A percentile compares a stretch with the other conserved stretches of the same genome.
Conservation (phyloP, 2,329 filamentous ascomycete genomes). For the Ophioceras dolichostomum region DNA sequence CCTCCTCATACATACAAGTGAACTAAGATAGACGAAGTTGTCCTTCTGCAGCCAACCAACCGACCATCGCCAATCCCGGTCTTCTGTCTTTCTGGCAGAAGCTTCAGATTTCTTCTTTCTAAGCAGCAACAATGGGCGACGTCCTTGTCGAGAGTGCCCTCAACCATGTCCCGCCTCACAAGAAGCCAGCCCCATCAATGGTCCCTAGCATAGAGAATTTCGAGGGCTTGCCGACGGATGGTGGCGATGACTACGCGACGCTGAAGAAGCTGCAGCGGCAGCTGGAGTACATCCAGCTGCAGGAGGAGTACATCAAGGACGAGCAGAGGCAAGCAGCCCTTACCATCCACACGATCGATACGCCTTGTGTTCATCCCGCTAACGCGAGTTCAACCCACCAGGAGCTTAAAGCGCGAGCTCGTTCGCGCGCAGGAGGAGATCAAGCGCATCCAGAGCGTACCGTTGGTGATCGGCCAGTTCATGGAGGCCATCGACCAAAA, state of each 20-base stretch:
- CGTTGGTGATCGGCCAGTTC: conserved; percentile 91
- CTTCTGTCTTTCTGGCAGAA: neutral
- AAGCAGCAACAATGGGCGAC: conserved; percentile 72
- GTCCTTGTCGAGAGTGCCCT: conserved; percentile 71
- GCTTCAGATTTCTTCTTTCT: no score
- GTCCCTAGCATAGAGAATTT: conserved; percentile 87
- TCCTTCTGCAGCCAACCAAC: conserved; percentile 5
- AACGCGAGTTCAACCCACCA: no score
- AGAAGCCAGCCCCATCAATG: conserved; percentile 65
- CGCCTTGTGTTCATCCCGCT: no score
- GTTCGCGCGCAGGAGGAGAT: conserved; percentile 98
- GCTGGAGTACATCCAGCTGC: conserved; percentile 95
- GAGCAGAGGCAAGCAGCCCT: conserved; percentile 62
- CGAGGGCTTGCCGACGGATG: conserved; percentile 70
- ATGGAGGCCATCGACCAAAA: conserved; percentile 99
- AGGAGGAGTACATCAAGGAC: conserved; percentile 99
- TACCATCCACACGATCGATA: no score
- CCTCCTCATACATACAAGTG: no score
- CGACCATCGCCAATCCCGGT: no score
- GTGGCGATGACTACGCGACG: conserved; percentile 84
- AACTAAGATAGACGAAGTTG: conserved; percentile 58
- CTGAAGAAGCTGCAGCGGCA: conserved; percentile 96
- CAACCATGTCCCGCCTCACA: conserved; percentile 63
- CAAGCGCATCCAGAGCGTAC: conserved; percentile 97
- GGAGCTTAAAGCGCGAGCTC: conserved; percentile 92